A percentile compares a stretch with the other conserved stretches of the same genome.
Evolutionary conservation across 108 stramenopile genomes (phyloP).

Genomic region (Asterionellopsis glacialis): DNA sequence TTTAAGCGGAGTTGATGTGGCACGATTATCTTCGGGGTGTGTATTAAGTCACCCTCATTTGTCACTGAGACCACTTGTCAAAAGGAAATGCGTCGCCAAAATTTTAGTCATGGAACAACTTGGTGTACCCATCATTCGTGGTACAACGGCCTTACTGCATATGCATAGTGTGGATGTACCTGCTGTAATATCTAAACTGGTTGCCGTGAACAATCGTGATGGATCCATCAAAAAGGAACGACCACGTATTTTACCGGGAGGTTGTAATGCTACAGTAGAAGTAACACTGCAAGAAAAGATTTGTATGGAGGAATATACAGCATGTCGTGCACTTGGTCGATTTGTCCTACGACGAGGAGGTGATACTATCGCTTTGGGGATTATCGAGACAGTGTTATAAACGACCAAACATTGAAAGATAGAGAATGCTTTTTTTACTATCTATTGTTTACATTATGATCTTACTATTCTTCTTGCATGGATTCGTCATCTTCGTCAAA

Average conservation of each 20-base stretch:
- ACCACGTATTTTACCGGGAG: constrained; percentile 63
- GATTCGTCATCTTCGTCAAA: no score
- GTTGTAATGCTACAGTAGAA: constrained; percentile 61
- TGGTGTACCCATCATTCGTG: constrained; percentile 95
- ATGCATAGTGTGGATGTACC: constrained; percentile 83
- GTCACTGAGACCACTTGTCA: constrained; percentile 48
- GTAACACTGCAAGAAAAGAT: constrained; percentile 77
- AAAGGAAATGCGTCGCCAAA: constrained; percentile 76
- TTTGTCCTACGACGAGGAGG: constrained; percentile 94
- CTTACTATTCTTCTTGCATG: no score
- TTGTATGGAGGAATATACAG: constrained; percentile 89
- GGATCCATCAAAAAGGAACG: constrained; percentile 66
- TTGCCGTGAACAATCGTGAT: constrained; percentile 78
- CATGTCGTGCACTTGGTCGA: constrained; percentile 95
- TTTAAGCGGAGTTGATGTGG: constrained; percentile 69
- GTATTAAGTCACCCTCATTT: constrained; percentile 60
- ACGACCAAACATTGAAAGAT: no score
- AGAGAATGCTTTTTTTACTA: no score
- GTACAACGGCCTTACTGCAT: constrained; percentile 76
- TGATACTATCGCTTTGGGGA: constrained; percentile 94
- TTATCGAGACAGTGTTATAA: constrained; percentile 73
- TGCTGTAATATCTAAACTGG: constrained; percentile 49
- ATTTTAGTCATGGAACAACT: constrained; percentile 93
- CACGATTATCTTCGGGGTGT: constrained; percentile 71
- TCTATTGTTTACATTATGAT: no score